Base-by-base conservation (phyloP, 1,139 yeast species). In the Pichia norvegensis region DNA sequence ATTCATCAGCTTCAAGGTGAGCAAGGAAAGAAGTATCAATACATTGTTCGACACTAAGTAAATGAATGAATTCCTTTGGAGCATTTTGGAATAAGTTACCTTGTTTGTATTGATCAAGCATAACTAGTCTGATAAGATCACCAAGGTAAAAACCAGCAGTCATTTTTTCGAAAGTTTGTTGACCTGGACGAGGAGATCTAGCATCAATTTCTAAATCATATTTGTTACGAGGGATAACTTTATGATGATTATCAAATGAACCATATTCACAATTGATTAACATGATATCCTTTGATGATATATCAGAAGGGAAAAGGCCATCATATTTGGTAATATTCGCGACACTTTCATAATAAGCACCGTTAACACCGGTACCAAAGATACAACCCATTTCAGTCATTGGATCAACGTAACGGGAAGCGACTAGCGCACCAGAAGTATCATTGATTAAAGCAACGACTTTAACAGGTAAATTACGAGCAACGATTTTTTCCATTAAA, bases 261-360 rank as follows among this genome's bases (percentile, higher is more conserved):
- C 97, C 97, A 71, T 92, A 92, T 72, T 92, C 98, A 73, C 98
- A 92, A 74, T 92, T 92, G 68, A 92, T 88, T 48, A 96, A 95
- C 95, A 92, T 90, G 53, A 82, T 80, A 31, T 87, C 76, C 40
- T 78, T 78, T 14, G 65, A 67, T 41, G 76, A 65, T 55, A 90
- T 75, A 62, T 88, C 96, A 33, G 66, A 72, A 29, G 79, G 75
- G 49, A 84, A 65, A 59, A 70, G 71, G 46, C 95, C 95, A 59
- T 80, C 79, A 55, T 92, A 75, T 73, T 92, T 92, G 55, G 94
- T 95, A 62, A 92, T 81, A 61, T 82, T 79, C 48, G 71, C 66
- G 48, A 82, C 84, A 37, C 72, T 72, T 60, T 92, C 99, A 67
- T 81, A 92, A 73, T 92, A 92, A 45, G 98, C 97, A 63, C 94